Percentiles rank a stretch among this genome's conserved stretches.
Evolutionary conservation across 108 stramenopile genomes (phyloP).

Genomic region (Bacterosira constricta): DNA sequence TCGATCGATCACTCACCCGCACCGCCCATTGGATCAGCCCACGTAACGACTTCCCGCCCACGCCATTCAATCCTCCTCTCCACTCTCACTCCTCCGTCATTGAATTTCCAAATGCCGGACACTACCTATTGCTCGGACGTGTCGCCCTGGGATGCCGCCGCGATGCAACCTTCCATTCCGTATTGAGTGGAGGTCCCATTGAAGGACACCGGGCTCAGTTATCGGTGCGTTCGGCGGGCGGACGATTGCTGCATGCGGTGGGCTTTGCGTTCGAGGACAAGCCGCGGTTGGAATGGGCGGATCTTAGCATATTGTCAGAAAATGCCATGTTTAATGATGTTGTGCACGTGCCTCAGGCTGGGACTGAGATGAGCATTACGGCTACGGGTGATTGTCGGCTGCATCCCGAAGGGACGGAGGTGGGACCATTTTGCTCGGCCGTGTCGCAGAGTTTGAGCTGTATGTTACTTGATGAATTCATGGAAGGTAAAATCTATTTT

Average conservation of each 20-base stretch:
- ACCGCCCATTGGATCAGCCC: slow-evolving; percentile 39
- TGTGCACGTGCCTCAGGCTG: slow-evolving; percentile 37
- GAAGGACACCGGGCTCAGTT: slow-evolving; percentile 47
- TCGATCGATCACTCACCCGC: slow-evolving; percentile 43
- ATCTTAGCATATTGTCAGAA: slow-evolving; percentile 41
- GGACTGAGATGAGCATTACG: slow-evolving; percentile 45
- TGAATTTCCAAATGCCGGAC: slow-evolving; percentile 43
- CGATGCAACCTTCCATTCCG: slow-evolving; percentile 42
- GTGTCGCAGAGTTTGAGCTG: slow-evolving; percentile 41
- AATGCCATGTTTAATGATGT: slow-evolving; percentile 53
- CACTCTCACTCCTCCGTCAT: slow-evolving; percentile 42
- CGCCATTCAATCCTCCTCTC: slow-evolving; percentile 37
- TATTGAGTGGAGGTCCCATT: slow-evolving; percentile 44
- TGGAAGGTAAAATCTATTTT: slow-evolving; percentile 24
- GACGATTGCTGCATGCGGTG: slow-evolving; percentile 35
- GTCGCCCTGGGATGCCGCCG: slow-evolving; percentile 49
- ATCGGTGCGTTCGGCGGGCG: slow-evolving; percentile 40
- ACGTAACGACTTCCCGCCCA: slow-evolving; percentile 44
- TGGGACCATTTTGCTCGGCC: slow-evolving; percentile 42
- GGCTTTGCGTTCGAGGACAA: slow-evolving; percentile 49
- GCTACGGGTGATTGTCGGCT: slow-evolving; percentile 48
- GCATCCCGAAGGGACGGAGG: slow-evolving; percentile 46
- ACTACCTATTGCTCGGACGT: slow-evolving; percentile 43
- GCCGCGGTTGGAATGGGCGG: slow-evolving; percentile 42
- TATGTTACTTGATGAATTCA: slow-evolving; percentile 37